Conservation (phyloP, 495 filamentous ascomycete genomes). For the Neurospora sp. region DNA sequence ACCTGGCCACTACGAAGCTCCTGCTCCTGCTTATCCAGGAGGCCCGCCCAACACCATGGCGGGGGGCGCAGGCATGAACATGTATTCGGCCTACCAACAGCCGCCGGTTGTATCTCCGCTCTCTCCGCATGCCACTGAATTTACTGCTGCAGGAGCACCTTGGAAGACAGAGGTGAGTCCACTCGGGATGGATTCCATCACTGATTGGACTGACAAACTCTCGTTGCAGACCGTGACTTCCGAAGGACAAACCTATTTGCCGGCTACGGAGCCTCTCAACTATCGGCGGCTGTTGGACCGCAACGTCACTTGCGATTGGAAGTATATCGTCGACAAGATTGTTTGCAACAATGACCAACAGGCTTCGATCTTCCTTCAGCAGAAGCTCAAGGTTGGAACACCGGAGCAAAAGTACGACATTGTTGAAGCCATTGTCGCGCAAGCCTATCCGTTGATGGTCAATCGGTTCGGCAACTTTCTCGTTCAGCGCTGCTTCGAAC, state of each 20-base stretch:
- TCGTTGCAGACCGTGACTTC: constrained; percentile 31
- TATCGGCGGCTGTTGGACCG: constrained; percentile 93
- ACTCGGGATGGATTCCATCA: neutral
- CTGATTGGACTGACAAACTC: constrained; percentile 7
- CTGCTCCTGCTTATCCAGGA: constrained; percentile 13
- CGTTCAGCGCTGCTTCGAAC: constrained; percentile 96
- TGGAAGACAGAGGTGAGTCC: constrained; percentile 46
- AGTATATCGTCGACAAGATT: constrained; percentile 98
- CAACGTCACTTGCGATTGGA: constrained; percentile 97
- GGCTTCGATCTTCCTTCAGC: constrained; percentile 95
- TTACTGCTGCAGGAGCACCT: constrained; percentile 41
- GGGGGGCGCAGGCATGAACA: constrained; percentile 29
- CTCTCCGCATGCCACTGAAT: constrained; percentile 78
- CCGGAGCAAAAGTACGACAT: constrained; percentile 95
- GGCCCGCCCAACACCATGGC: constrained; percentile 18
- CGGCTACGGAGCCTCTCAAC: constrained; percentile 82
- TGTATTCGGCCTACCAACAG: constrained; percentile 56
- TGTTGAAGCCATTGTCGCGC: constrained; percentile 88
- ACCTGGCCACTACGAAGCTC: constrained; percentile 26
- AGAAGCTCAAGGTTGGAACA: constrained; percentile 96
- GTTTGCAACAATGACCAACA: constrained; percentile 99
- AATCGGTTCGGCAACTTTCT: constrained; percentile 98
- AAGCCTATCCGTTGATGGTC: constrained; percentile 93
- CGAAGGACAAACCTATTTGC: constrained; percentile 67
- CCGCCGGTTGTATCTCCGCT: constrained; percentile 69